Base-by-base conservation (phyloP, 2,329 filamentous ascomycete genomes). In the Fusarium mexicanum region DNA sequence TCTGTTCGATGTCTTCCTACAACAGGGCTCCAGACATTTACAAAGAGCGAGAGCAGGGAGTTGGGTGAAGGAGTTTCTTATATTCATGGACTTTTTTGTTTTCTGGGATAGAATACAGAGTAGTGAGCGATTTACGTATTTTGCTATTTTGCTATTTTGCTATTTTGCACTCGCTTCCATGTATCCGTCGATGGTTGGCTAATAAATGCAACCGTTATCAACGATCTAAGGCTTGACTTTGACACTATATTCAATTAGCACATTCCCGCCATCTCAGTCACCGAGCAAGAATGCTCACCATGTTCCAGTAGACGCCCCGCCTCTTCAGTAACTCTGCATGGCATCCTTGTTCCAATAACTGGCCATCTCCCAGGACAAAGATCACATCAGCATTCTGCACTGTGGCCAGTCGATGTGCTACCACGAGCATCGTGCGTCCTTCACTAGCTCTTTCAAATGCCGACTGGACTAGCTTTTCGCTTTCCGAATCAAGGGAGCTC, bases 311-410 rank as follows among this genome's bases (percentile, higher is more conserved):
- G 11, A 88, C 84, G 3, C 88, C 88, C 76, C 80, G 85, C 81
- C 84, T 83, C 79, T 81, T 85, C 69, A 90, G 69, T 67, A 90
- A 75, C 76, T 90, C 88, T 4, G 67, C 66, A 69, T 90, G 88
- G 24, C 78, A 89, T 17, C 88, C 88, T 78, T 86, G 82, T 79
- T 90, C 88, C 17, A 90, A 77, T 48, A 90, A 83, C 73, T 85
- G 87, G 31, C 91, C 82, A 69, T 91, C 87, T 17, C 92, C 92
- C 54, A 96, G 89, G 1, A 96, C 93, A 76, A 93, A 94, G 47
- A 95, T 95, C n/a, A 91, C 84, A 80, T 96, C 91, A 3, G 93
- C 92, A 75, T 95, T 92, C 80, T 93, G 93, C 26, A 95, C 91
- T 18, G 92, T 96, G 1, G 91, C 91, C 55, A 96, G 85, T 20